Evolutionary conservation across 305 asterid species (phyloP).

Genomic region (Fraxinus floribunda): DNA sequence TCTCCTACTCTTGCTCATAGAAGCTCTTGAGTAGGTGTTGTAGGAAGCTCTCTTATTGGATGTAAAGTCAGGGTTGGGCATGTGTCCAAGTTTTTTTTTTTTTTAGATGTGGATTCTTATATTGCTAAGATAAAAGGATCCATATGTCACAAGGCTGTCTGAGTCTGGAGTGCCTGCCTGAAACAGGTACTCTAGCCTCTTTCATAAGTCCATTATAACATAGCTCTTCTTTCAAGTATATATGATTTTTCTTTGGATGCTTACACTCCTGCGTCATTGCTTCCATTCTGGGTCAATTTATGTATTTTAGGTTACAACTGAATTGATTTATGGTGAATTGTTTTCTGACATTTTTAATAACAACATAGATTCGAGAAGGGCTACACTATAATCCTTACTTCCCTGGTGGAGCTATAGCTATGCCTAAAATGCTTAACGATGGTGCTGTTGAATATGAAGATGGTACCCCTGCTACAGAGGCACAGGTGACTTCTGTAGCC

Average conservation of each 20-base stretch:
- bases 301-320: neutral
- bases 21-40: neutral
- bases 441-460: slow-evolving; percentile 90
- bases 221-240: neutral
- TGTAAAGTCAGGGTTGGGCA: neutral
- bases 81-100: neutral
- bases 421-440: slow-evolving; percentile 92
- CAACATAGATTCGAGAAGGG: slow-evolving; percentile 65
- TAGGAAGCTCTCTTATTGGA: neutral
- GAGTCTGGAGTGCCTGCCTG: neutral
- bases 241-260: neutral
- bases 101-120: neutral
- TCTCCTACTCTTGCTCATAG: neutral
- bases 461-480: slow-evolving; percentile 79
- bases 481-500: slow-evolving; percentile 49
- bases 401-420: slow-evolving; percentile 89
- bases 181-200: neutral
- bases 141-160: neutral
- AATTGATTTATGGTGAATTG: neutral
- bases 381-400: slow-evolving; percentile 82
- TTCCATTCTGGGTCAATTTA: neutral
- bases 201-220: neutral
- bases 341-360: neutral
- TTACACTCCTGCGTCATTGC: neutral
- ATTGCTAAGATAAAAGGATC: neutral